A percentile compares a stretch with the other conserved stretches of the same genome.
phyloP scores from a whole-genome alignment of 192 early-diverging fungal genomes.

The Coemansia erecta region DNA sequence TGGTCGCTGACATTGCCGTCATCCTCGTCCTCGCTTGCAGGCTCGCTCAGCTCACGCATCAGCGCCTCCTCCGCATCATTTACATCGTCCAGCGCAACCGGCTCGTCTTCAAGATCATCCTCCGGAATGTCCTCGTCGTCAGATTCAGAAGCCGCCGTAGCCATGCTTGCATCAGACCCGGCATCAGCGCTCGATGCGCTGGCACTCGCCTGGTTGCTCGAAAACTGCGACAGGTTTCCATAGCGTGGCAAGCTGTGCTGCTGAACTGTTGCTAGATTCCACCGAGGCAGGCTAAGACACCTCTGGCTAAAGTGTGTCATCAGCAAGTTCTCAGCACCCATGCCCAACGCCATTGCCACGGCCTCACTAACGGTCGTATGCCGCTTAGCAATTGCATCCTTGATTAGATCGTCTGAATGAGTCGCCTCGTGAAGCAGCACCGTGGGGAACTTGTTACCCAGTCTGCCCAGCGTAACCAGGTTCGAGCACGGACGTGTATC shows the following conservation, averaged over 20 bases:
- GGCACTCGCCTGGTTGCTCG: not conserved
- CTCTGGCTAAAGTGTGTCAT: slow-evolving; percentile 97
- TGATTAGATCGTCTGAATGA: slow-evolving; percentile 66
- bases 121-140: not conserved
- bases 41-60: slow-evolving; percentile 19
- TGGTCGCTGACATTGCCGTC: slow-evolving; percentile 4
- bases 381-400: slow-evolving; percentile 74
- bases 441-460: slow-evolving; percentile 53
- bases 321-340: slow-evolving; percentile 80
- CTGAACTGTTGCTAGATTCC: slow-evolving; percentile 15
- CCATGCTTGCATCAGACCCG: not conserved
- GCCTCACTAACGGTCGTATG: slow-evolving; percentile 90
- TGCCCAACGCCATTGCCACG: slow-evolving; percentile 73
- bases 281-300: slow-evolving; percentile 56
- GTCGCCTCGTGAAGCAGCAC: slow-evolving; percentile 94
- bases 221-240: slow-evolving; percentile 17
- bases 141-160: slow-evolving; percentile 3
- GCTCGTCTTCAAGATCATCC: slow-evolving; percentile 7
- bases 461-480: slow-evolving; percentile 68
- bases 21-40: slow-evolving; percentile 6
- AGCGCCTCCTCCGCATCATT: slow-evolving; percentile 20
- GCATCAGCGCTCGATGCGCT: not conserved
- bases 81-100: slow-evolving; percentile 2
- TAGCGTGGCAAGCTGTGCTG: slow-evolving; percentile 20
- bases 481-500: slow-evolving; percentile 84